phyloP scores from a whole-genome alignment of 495 filamentous ascomycete genomes.

The Aspergillus nanangensis region DNA sequence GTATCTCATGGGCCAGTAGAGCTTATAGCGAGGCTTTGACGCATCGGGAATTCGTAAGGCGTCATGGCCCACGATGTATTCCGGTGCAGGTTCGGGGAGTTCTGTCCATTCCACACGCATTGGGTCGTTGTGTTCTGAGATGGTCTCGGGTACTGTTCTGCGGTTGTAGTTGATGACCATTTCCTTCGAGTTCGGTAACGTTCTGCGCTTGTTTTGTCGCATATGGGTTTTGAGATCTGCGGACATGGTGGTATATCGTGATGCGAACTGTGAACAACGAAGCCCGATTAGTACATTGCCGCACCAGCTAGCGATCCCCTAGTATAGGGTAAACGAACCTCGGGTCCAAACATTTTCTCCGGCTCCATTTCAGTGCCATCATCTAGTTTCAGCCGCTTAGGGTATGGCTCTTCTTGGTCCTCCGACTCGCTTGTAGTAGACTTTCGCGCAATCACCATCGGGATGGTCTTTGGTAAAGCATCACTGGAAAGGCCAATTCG shows the following conservation, averaged over 20 bases:
- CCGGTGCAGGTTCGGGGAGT: slow-evolving; percentile 59
- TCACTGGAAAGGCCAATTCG: slow-evolving; percentile 91
- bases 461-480: slow-evolving; percentile 87
- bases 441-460: slow-evolving; percentile 84
- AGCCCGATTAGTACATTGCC: slow-evolving; percentile 16
- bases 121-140: slow-evolving; percentile 90
- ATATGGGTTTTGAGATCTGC: slow-evolving; percentile 84
- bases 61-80: slow-evolving; percentile 73
- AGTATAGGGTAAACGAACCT: slow-evolving; percentile 46
- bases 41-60: slow-evolving; percentile 83
- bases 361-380: slow-evolving; percentile 54
- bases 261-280: slow-evolving; percentile 50
- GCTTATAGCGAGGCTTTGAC: slow-evolving; percentile 83
- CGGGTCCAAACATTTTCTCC: slow-evolving; percentile 79
- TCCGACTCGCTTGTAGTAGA: slow-evolving; percentile 75
- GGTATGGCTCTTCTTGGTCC: slow-evolving; percentile 75
- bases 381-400: slow-evolving; percentile 78
- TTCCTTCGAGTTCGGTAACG: slow-evolving; percentile 93
- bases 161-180: slow-evolving; percentile 90
- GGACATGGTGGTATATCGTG: slow-evolving; percentile 75
- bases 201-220: slow-evolving; percentile 86
- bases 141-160: slow-evolving; percentile 71
- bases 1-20: slow-evolving; percentile 85
- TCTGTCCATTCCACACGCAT: slow-evolving; percentile 95
- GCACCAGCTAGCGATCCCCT: background rate